Evolutionary conservation across 306 rosid species (phyloP).

Genomic region (Ceratonia siliqua): DNA sequence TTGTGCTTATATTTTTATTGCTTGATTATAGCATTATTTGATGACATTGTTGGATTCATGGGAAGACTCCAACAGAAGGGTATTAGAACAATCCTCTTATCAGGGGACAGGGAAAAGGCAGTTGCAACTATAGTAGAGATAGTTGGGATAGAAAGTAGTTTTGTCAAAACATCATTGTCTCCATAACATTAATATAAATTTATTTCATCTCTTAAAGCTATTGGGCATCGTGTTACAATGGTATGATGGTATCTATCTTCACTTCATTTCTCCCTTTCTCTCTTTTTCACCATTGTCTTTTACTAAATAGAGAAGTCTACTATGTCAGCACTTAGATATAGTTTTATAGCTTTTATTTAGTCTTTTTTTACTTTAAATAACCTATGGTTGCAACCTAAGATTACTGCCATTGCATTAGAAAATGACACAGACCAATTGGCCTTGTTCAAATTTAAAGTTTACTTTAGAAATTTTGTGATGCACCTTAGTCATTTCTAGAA

Average conservation of each 20-base stretch:
- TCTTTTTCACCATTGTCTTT: neutral
- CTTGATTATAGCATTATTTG: conserved; percentile 32
- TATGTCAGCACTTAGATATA: no score
- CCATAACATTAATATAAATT: conserved; percentile 77
- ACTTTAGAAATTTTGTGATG: no score
- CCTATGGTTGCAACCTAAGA: conserved; percentile 8
- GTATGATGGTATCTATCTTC: conserved; percentile 62
- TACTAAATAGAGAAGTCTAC: conserved; percentile 9
- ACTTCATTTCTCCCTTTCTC: neutral
- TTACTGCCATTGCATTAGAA: conserved; percentile 18
- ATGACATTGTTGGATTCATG: conserved; percentile 44
- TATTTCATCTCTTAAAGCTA: conserved; percentile 78
- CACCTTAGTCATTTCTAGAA: no score
- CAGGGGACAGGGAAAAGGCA: conserved; percentile 99
- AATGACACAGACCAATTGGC: conserved; percentile 37
- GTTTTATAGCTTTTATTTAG: no score
- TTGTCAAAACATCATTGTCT: conserved; percentile 73
- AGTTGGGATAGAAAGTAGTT: conserved; percentile 73
- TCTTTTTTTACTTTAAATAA: no score
- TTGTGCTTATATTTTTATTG: neutral
- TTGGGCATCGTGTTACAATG: conserved; percentile 91
- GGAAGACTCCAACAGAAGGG: conserved; percentile 90
- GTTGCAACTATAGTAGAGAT: conserved; percentile 85
- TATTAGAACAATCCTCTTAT: conserved; percentile 75
- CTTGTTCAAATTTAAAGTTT: conserved; percentile 39